phyloP scores from a whole-genome alignment of 441 rosid species.

The Theobroma grandiflorum region DNA sequence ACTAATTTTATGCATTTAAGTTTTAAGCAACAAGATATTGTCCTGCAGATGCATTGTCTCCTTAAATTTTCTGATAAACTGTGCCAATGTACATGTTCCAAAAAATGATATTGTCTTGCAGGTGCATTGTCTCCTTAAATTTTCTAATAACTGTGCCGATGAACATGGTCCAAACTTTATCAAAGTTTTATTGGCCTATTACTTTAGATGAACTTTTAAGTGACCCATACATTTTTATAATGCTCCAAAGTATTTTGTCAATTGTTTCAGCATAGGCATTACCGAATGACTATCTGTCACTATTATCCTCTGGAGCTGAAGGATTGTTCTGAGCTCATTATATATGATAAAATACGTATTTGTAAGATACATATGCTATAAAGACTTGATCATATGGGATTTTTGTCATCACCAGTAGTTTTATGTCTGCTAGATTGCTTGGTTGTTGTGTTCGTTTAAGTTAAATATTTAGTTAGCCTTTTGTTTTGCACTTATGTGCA shows the following conservation, averaged over 20 bases:
- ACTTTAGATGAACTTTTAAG: slow-evolving; percentile 13
- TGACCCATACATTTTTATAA: not conserved
- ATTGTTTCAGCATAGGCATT: not conserved
- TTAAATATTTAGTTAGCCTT: slow-evolving; percentile 13
- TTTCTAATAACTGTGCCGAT: not conserved
- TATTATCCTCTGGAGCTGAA: not conserved
- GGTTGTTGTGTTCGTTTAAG: not conserved
- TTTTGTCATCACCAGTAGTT: slow-evolving; percentile 4
- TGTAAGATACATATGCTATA: not conserved
- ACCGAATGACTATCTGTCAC: not conserved
- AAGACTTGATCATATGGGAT: not conserved
- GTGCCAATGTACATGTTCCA: not conserved
- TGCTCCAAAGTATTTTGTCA: not conserved
- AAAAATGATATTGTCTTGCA: not conserved
- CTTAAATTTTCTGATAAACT: not conserved
- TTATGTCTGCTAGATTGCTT: not conserved
- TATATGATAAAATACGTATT: not conserved
- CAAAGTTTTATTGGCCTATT: not conserved
- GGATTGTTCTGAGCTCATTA: slow-evolving; percentile 18
- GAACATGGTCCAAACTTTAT: not conserved
- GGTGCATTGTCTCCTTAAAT: slow-evolving; percentile 9
- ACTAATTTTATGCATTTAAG: not conserved
- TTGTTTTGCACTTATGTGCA: not conserved
- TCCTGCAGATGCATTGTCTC: slow-evolving; percentile 15
- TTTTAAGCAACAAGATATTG: not conserved